Evolutionary conservation across 805 yeast genomes (phyloP).

Genomic region (Cyberlindnera bimundalis): DNA sequence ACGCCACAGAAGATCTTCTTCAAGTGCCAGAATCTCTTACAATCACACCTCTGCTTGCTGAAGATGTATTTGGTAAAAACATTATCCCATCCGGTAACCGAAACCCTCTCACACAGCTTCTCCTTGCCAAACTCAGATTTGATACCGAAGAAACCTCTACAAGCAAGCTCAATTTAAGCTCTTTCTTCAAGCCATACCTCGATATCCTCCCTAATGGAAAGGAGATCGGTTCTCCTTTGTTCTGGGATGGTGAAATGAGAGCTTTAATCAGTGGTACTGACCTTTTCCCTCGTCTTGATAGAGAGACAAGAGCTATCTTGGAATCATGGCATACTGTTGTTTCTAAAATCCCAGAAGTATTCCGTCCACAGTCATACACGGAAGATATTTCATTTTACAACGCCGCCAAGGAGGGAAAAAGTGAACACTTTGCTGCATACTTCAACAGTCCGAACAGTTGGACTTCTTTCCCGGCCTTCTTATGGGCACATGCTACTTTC

Average conservation of each 20-base stretch:
- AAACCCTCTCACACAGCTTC: conserved; percentile 30
- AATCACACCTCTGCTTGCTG: conserved; percentile 36
- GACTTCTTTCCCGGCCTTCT: conserved; percentile 63
- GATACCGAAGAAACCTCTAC: conserved; percentile 23
- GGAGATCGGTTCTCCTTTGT: conserved; percentile 57
- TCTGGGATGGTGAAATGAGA: conserved; percentile 56
- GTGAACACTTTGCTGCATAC: conserved; percentile 27
- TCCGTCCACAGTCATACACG: conserved; percentile 19
- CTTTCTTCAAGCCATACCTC: conserved; percentile 42
- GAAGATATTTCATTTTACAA: conserved; percentile 30
- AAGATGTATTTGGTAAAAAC: conserved; percentile 24
- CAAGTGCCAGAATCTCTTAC: conserved; percentile 37
- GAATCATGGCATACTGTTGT: conserved; percentile 55
- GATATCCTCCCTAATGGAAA: conserved; percentile 42
- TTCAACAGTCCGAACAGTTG: conserved; percentile 39
- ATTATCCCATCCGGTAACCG: conserved; percentile 15
- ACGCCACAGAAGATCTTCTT: conserved; percentile 28
- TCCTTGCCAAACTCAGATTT: conserved; percentile 42
- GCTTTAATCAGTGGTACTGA: conserved; percentile 63
- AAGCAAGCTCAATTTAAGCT: conserved; percentile 12
- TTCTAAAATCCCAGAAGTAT: conserved; percentile 18
- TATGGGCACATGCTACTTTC: conserved; percentile 73
- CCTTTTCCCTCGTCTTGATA: conserved; percentile 50
- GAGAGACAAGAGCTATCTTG: conserved; percentile 41
- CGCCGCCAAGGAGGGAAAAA: conserved; percentile 20